These are phyloP conservation scores for Parachaetomium inaequale DNA, from an alignment of 495 filamentous ascomycete species.

Conservation along the genomic window DNA sequence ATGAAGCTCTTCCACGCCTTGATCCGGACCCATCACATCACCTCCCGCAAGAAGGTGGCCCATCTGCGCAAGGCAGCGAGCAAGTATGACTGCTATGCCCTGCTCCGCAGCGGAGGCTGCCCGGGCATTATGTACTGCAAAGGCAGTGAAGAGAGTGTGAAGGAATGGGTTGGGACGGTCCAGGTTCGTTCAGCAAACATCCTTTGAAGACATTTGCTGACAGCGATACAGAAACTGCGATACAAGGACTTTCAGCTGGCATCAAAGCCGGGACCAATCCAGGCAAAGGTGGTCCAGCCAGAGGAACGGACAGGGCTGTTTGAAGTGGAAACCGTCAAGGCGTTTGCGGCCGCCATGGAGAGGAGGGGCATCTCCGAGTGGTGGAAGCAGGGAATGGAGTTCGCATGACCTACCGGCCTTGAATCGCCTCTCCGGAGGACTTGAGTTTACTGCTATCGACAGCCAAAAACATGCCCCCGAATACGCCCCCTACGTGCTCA, in stretches of 20 bases:
- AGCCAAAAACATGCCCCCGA: too few relatives aligned
- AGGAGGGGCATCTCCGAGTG: conserved; percentile 24
- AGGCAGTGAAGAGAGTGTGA: conserved; percentile 46
- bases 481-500: not conserved
- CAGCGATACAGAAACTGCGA: conserved; percentile 24
- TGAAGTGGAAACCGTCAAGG: conserved; percentile 27
- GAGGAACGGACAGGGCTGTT: conserved; percentile 22
- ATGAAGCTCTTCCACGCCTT: conserved; percentile 54
- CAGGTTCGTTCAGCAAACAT: conserved; percentile 24
- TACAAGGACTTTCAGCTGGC: conserved; percentile 35
- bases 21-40: conserved; percentile 78
- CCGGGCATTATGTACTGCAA: conserved; percentile 80
- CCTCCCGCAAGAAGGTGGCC: conserved; percentile 71
- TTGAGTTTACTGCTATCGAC: not conserved
- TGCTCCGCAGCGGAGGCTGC: conserved; percentile 62
- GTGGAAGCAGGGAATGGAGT: conserved; percentile 33
- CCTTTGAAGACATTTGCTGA: not conserved
- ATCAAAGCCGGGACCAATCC: conserved; percentile 23
- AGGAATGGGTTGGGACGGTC: conserved; percentile 32
- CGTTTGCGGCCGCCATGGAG: conserved; percentile 33
- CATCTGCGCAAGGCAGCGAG: conserved; percentile 61
- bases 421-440: not conserved
- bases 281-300: conserved; percentile 5
- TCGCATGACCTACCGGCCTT: conserved; percentile 7
- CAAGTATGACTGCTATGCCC: conserved; percentile 52